A percentile compares a stretch with the other conserved stretches of the same genome.
Evolutionary conservation across 495 filamentous ascomycete genomes (phyloP).

Genomic region (Hypoxylon fragiforme): DNA sequence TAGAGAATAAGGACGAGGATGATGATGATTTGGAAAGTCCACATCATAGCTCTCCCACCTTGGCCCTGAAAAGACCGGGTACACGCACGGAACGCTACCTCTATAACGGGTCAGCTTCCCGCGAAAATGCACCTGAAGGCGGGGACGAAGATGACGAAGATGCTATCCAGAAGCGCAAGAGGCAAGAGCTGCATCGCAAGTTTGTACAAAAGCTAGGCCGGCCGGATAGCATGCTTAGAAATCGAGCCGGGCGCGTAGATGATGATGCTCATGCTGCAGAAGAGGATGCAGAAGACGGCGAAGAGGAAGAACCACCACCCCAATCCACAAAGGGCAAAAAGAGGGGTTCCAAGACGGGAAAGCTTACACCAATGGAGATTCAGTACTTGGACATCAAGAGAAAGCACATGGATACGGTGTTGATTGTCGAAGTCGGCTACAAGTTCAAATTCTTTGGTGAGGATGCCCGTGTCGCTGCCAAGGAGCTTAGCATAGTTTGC

Average conservation of each 20-base stretch:
- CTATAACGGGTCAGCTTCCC: constrained; percentile 42
- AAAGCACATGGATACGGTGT: constrained; percentile 83
- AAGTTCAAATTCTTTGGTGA: constrained; percentile 99
- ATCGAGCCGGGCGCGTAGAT: constrained; percentile 54
- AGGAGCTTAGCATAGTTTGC: constrained; percentile 92
- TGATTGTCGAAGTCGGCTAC: constrained; percentile 95
- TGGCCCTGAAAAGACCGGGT: constrained; percentile 20
- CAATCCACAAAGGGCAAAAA: constrained; percentile 55
- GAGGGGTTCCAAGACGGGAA: constrained; percentile 74
- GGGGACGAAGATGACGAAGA: constrained; percentile 59
- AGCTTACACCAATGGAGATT: constrained; percentile 92
- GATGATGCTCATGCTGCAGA: constrained; percentile 54
- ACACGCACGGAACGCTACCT: constrained; percentile 51
- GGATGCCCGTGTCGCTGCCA: constrained; percentile 86
- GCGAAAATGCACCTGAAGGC: constrained; percentile 36
- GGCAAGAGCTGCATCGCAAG: constrained; percentile 75
- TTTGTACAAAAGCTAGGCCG: constrained; percentile 90
- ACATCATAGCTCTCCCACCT: constrained; percentile 5
- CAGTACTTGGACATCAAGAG: constrained; percentile 93
- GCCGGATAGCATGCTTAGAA: constrained; percentile 75
- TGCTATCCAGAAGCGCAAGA: constrained; percentile 49
- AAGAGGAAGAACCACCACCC: constrained; percentile 58
- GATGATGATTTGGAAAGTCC: constrained; percentile 28
- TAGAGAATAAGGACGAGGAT: constrained; percentile 33
- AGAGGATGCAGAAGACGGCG: constrained; percentile 54